Evolutionary conservation across 352 stramenopile species (phyloP).

Genomic region (Aphanomyces euteiches): DNA sequence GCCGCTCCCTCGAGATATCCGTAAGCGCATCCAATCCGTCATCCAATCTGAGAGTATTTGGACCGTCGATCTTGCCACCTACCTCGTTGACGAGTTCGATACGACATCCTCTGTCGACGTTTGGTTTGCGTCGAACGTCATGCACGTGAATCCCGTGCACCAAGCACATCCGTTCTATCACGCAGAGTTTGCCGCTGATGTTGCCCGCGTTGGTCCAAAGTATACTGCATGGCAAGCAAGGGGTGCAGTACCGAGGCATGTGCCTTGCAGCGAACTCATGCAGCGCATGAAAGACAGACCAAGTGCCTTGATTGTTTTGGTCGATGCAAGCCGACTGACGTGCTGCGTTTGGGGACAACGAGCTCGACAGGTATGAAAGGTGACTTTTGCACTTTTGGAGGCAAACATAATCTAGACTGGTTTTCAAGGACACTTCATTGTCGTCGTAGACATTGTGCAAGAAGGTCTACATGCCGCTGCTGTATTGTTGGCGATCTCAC

Average conservation of each 20-base stretch:
- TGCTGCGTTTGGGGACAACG: neutral
- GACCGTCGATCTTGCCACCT: conserved; percentile 10
- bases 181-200: neutral
- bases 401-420: too few relatives aligned
- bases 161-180: conserved; percentile 9
- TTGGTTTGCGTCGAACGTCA: neutral
- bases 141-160: neutral
- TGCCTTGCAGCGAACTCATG: neutral
- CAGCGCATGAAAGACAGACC: neutral
- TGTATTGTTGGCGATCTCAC: neutral
- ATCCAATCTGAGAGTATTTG: neutral
- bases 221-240: neutral
- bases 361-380: neutral
- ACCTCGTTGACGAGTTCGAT: neutral
- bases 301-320: neutral
- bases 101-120: neutral
- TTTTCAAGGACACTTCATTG: conserved; percentile 12
- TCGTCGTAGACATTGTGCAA: neutral
- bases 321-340: neutral
- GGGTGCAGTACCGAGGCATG: neutral
- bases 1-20: neutral
- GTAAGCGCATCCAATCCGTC: neutral
- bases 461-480: neutral
- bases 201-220: neutral
- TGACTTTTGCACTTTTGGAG: too few relatives aligned